Base-by-base conservation (phyloP, 1,284 basidiomycete species). In the Ceratobasidium sp. region DNA sequence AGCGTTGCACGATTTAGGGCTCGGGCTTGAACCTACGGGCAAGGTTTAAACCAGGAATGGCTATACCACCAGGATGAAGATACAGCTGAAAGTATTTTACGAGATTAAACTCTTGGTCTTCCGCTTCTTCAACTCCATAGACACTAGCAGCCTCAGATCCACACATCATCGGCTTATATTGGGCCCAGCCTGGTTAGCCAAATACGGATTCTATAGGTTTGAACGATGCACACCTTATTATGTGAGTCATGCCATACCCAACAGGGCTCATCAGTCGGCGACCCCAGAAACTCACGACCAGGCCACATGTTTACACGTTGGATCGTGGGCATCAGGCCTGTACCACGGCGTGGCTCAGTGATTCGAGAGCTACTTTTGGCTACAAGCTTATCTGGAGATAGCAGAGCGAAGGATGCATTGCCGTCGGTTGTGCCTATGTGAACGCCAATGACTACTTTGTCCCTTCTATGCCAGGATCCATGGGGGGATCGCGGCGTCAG, bases 1-100 rank as follows among this genome's bases (percentile, higher is more conserved):
- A 9, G 3, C 29, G 22, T n/a, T 41, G n/a, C 14, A 6, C 7
- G n/a, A 1, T 46, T 53, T 6, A 22, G 16, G 7, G 34, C 4
- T 7, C 11, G 34, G 3, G 7, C 0, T 11, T 29, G 27, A 51
- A 56, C 49, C 29, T 24, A 56, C 53, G 24, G 29, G 24, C 37
- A 13, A 64, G 16, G 13, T 58, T 43, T 11, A 41, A 62, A 16
- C 39, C 22, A 19, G 27, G 48, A 9, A 29, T n/a, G 29, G 29
- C 37, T 63, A 74, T 43, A 19, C 41, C 53, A 0, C 31, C 31
- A 9, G 75, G 73, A 24, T 76, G 73, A 11, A 76, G 64, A 43
- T 63, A 39, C 3, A 75, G 43, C 39, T 75, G 72, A 41, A 75
- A 75, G 13, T 71, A 14, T 27, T 72, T 75, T 37, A 43, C 74